These are phyloP conservation scores for Gymnopus androsaceus DNA, from an alignment of 1,284 basidiomycete species.

Conservation along the genomic window DNA sequence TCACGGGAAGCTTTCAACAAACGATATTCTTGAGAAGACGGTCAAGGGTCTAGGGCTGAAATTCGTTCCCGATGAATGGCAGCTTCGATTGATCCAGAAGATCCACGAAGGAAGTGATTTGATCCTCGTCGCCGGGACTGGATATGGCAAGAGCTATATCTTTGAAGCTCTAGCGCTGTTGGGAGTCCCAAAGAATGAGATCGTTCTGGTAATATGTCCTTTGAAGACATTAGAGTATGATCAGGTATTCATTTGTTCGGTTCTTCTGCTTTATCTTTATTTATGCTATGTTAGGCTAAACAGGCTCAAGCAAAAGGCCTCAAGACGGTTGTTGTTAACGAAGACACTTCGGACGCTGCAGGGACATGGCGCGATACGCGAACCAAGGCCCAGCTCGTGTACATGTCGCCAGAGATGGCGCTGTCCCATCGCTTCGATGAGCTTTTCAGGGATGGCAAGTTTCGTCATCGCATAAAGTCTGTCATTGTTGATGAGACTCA, in stretches of 20 bases:
- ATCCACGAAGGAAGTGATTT: too few relatives aligned
- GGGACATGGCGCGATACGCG: neutral
- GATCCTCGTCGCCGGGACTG: too few relatives aligned
- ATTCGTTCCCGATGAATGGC: too few relatives aligned
- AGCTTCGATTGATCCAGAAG: too few relatives aligned
- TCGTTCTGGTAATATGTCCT: neutral
- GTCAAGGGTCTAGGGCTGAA: too few relatives aligned
- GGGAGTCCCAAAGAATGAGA: neutral
- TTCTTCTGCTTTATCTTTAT: neutral
- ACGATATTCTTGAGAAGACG: too few relatives aligned
- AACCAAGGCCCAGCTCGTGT: neutral
- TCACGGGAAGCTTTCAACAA: too few relatives aligned
- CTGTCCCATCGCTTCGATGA: neutral
- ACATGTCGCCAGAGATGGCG: too few relatives aligned
- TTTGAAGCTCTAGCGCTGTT: neutral
- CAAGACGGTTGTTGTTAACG: neutral
- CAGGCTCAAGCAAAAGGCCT: neutral
- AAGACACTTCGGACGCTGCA: neutral
- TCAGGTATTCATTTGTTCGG: neutral
- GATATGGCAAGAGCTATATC: too few relatives aligned
- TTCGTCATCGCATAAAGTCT: neutral
- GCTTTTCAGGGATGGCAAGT: neutral
- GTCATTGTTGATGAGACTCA: slow-evolving; percentile 7
- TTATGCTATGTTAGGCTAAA: neutral
- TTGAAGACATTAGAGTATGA: neutral